Base-by-base conservation (phyloP, 225 moss, liverwort and hornwort species). In the Marchantia paleacea region DNA sequence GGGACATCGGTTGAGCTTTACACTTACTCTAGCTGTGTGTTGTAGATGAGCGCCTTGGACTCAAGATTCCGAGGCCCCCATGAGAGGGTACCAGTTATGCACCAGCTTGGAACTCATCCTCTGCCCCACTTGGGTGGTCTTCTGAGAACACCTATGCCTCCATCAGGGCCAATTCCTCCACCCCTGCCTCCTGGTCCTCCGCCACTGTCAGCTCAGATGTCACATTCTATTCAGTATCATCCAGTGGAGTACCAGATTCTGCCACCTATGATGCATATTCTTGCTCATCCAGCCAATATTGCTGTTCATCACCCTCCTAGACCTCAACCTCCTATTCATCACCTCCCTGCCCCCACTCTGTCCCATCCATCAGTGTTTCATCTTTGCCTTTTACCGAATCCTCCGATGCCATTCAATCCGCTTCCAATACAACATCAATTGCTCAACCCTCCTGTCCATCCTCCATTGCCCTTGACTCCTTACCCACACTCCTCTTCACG, bases 41-140 rank as follows among this genome's bases (percentile, higher is more conserved):
- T 70, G 52, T 52, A 52, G 72, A 73, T 52, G 72, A 73, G n/a
- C 24, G 14, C 52, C 19, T 48, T 70, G 24, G 72, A 73, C 24
- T 47, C 29, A 29, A 49, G 69, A 70, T 49, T 39, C 19, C 19
- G 48, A 29, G 69, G 72, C 25, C 51, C 52, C 24, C 24, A 39
- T 52, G 51, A 51, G 18, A 52, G 52, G 24, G 22, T 47, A 24
- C 52, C 72, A 24, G 52, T 12, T 20, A 73, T 49, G 49, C 71
- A 71, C 71, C 71, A 48, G 49, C 49, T 39, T 22, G 31, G 71
- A 16, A 30, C 14, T 4, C 30, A 30, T 70, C 51, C 52, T n/a
- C 15, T 73, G 39, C n/a, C 52, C 22, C 52, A 52, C 2, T 73
- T 8, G 72, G 72, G 49, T 22, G 52, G 39, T 52, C 12, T 48